Base-by-base conservation (phyloP, 1,284 basidiomycete genomes). In the Cutaneotrichosporon cutaneum region DNA sequence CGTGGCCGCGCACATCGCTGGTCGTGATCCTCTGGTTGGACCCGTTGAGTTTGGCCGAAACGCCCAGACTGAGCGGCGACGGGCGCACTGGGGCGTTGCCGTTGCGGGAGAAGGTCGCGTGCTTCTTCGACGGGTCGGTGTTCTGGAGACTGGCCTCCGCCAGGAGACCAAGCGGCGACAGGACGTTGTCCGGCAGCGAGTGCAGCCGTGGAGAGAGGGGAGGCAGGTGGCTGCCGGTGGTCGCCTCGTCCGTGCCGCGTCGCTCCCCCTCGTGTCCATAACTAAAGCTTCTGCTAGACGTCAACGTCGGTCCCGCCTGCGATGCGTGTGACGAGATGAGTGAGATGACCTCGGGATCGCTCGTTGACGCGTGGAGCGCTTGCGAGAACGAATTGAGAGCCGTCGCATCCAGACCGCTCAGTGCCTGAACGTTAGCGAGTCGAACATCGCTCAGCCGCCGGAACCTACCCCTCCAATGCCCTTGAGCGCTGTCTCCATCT, bases 81-180 rank as follows among this genome's bases (percentile, higher is more conserved):
- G 74, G 71, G 35, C 71, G 50, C 61, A 72, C 63, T 24, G 64
- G 64, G 50, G 58, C 39, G 48, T 68, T 70, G 22, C 67, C 67
- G 36, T 69, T 69, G 21, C 61, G 53, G 30, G 53, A 21, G 18
- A 56, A 51, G 4, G 53, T 50, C 0, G 47, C 42, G 54, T 68
- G 44, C 63, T 77, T 77, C 45, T 70, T 73, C 2, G 63, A 21
- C 13, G 57, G 59, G 45, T 79, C 84, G 0, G 90, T 86, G 72
- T 94, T 95, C 8, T 92, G 90, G 21, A 96, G 80, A 72, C 90
- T 92, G 0, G 93, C 91, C 77, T 96, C 93, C 0, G 92, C 94
- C 16, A 96, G 83, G 0, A 97, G 82, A 7, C 94, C 94, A 9
- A 96, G 82, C 2, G 94, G 94, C 62, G 94, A 95, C 24, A 96